phyloP scores from a whole-genome alignment of 2,329 filamentous ascomycete genomes.

The Penicillium glabrum region DNA sequence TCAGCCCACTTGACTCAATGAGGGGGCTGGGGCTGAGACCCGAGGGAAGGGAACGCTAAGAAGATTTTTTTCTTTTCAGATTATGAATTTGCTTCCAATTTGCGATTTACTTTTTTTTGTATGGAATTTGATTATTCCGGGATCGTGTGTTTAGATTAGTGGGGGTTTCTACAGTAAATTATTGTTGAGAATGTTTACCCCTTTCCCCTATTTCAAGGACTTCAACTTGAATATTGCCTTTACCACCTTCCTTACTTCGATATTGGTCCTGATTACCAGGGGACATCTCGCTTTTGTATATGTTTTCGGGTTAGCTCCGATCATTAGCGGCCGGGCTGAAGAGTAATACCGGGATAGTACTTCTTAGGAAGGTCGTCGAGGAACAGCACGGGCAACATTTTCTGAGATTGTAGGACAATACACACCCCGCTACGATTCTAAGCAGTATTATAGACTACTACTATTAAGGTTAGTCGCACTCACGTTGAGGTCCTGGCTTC shows the following conservation, averaged over 20 bases:
- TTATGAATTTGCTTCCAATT: not conserved
- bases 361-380: not conserved
- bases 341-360: not conserved
- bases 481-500: constrained; percentile 20
- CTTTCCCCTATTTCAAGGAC: not conserved
- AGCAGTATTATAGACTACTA: not conserved
- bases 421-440: not conserved
- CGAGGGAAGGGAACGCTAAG: constrained; percentile 13
- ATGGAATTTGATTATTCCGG: not conserved
- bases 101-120: not conserved
- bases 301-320: constrained; percentile 2
- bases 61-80: no score
- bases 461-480: constrained; percentile 28
- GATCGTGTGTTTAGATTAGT: not conserved
- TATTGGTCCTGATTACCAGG: constrained; percentile 2
- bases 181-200: not conserved
- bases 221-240: not conserved
- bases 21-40: constrained; percentile 5
- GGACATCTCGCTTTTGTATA: not conserved
- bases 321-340: constrained; percentile 4
- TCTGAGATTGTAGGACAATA: not conserved
- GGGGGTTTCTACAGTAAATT: not conserved
- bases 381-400: not conserved
- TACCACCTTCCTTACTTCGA: not conserved
- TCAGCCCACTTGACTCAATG: constrained; percentile 1